A percentile compares a stretch with the other conserved stretches of the same genome.
Conservation (phyloP, 306 rosid species). For the Rosa lucieae region DNA sequence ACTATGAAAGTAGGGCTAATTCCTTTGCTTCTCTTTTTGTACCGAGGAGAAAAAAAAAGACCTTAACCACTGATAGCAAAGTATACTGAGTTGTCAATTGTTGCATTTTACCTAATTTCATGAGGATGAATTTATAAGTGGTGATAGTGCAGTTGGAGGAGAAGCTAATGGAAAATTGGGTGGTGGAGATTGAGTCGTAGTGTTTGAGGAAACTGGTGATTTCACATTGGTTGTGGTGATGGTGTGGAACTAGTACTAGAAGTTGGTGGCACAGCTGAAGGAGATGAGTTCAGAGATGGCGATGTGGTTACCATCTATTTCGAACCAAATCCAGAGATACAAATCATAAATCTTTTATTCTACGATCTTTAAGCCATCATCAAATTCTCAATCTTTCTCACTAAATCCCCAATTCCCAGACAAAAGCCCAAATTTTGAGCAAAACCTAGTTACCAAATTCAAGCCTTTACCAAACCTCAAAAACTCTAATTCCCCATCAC, state of each 20-base stretch:
- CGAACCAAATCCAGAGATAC: conserved; percentile 23
- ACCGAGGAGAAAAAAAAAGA: no score
- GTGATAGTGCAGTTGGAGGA: conserved; percentile 24
- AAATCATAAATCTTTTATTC: conserved; percentile 16
- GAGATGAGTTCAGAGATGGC: conserved; percentile 58
- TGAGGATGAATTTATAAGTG: conserved; percentile 17
- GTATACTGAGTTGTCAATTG: no score
- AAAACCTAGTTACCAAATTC: conserved; percentile 26
- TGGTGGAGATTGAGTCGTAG: conserved; percentile 41
- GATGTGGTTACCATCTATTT: conserved; percentile 54
- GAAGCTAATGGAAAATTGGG: conserved; percentile 36
- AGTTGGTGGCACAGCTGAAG: conserved; percentile 43
- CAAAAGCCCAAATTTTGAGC: conserved; percentile 11
- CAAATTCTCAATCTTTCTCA: conserved; percentile 5
- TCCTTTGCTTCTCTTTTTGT: no score
- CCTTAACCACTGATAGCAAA: no score
- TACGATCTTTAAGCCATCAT: conserved; percentile 18
- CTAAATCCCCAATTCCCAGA: conserved; percentile 7
- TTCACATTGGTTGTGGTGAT: conserved; percentile 30
- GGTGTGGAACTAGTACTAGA: conserved; percentile 28
- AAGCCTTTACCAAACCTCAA: conserved; percentile 20
- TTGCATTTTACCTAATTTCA: no score
- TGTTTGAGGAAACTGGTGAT: conserved; percentile 32
- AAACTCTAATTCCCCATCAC: conserved; percentile 27
- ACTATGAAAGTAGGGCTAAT: no score